Base-by-base conservation (phyloP, 148 eudicot genomes). In the Spergularia marina region DNA sequence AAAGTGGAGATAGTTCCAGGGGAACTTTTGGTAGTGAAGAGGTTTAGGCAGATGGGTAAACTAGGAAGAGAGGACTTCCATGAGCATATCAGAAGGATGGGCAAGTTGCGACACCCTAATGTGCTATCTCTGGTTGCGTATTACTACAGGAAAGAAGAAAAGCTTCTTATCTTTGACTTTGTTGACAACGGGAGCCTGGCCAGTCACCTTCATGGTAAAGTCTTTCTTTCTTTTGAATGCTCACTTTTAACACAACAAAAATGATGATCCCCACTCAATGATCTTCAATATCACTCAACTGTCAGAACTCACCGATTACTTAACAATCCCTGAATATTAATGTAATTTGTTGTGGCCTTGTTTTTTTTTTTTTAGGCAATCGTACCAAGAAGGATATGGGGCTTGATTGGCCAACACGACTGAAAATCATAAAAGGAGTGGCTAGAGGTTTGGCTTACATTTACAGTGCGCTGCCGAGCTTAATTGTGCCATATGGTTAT, bases 111-210 rank as follows among this genome's bases (percentile, higher is more conserved):
- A 25, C 98, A 93, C 71, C 82, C 78, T 12, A 93, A 93, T 79
- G 75, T 93, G 78, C 78, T 89, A 63, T 82, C 90, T 39, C 82
- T 89, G 51, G 84, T 89, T 30, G 94, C 98, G 18, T 93, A 83
- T 70, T 91, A 88, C 78, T 91, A 88, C 62, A 64, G 91, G 52
- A 91, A 84, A 68, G 98, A 91, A 74, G 98, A 93, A 83, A 93
- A 91, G 85, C 86, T 93, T 9, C 78, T 93, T 65, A 81, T 93
- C 9, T 74, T 78, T 23, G 90, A 91, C 40, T 84, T 72, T 72
- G 83, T 80, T 12, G 74, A 79, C 12, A 82, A 86, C 44, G 88
- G 89, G 62, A 86, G 85, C 81, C 80, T 93, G 72, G 97, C 90
- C 18, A 81, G 83, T 77, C 89, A 84, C 68, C 92, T 93, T 74